These are phyloP conservation scores for Boletus semigastroideus DNA, from an alignment of 1,284 basidiomycete genomes.

Conservation along the genomic window DNA sequence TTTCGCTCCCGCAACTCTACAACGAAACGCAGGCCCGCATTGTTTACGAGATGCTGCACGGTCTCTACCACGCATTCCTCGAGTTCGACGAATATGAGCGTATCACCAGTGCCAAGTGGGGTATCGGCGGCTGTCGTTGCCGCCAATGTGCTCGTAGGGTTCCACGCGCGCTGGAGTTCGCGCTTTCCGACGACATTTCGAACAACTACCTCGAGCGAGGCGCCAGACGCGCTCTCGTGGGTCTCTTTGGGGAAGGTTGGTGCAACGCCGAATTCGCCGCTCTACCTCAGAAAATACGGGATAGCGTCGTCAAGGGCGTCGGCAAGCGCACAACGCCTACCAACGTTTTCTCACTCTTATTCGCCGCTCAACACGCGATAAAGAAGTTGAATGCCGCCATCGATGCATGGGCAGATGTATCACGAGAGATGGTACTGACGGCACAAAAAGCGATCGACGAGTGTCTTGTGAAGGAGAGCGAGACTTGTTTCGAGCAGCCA, in stretches of 20 bases:
- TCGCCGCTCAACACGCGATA: constrained; percentile 63
- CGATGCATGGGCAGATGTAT: constrained; percentile 66
- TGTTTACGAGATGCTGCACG: constrained; percentile 85
- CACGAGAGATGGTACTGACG: constrained; percentile 61
- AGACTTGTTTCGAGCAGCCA: constrained; percentile 60
- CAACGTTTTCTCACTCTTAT: constrained; percentile 68
- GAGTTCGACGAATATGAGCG: constrained; percentile 74
- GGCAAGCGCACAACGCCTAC: constrained; percentile 60
- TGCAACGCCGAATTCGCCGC: constrained; percentile 74
- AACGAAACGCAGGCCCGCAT: constrained; percentile 81
- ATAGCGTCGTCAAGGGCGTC: constrained; percentile 69
- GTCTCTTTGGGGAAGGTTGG: constrained; percentile 86
- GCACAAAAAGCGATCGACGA: constrained; percentile 63
- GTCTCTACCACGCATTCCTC: constrained; percentile 80
- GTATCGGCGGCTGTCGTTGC: constrained; percentile 76
- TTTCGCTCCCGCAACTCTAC: constrained; percentile 74
- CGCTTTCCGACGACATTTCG: constrained; percentile 70
- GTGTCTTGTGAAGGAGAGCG: constrained; percentile 56
- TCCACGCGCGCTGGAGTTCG: constrained; percentile 81
- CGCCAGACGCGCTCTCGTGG: constrained; percentile 71
- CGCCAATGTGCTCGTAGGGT: constrained; percentile 76
- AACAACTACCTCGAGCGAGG: constrained; percentile 70
- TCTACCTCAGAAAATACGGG: constrained; percentile 65
- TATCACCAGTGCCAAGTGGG: constrained; percentile 71
- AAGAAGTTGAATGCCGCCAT: constrained; percentile 53